phyloP scores from a whole-genome alignment of 73 alveolate species.

The Breviolum minutum region DNA sequence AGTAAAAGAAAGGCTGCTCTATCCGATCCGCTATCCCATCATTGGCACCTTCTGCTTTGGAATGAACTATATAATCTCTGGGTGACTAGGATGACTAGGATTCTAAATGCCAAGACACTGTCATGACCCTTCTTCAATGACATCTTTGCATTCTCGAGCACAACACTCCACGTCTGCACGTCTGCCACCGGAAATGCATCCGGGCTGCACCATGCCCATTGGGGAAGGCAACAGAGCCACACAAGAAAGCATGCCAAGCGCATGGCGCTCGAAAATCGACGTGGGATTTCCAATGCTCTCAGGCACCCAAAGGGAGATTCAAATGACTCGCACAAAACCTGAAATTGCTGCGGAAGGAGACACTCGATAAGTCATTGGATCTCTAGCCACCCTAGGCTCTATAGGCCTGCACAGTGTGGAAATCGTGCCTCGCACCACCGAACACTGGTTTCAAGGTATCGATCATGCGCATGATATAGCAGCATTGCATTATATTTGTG shows the following conservation, averaged over 20 bases:
- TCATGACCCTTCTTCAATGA: slow-evolving; percentile 38
- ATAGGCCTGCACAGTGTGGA: too few species aligned
- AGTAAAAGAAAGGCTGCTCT: too few species aligned
- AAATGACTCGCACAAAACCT: background rate
- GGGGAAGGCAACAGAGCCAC: background rate
- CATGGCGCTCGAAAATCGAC: background rate
- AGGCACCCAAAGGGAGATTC: background rate
- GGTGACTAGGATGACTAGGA: background rate
- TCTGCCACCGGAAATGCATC: slow-evolving; percentile 2
- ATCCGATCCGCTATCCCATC: too few species aligned
- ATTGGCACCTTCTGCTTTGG: background rate
- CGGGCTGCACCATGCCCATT: background rate
- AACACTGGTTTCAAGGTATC: too few species aligned
- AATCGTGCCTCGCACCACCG: too few species aligned
- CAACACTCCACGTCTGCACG: slow-evolving; percentile 29
- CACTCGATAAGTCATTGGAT: too few species aligned
- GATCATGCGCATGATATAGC: too few species aligned
- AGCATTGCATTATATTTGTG: too few species aligned
- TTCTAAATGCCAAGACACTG: background rate
- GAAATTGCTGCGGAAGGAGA: background rate
- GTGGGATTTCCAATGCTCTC: background rate
- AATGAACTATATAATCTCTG: background rate
- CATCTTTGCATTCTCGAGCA: background rate
- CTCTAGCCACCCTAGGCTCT: too few species aligned
- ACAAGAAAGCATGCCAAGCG: background rate